Percentiles rank a stretch among this genome's conserved stretches.
These are phyloP conservation scores for Lactuca sativa DNA, from an alignment of 129 eudicot genomes.

Conservation along the genomic window DNA sequence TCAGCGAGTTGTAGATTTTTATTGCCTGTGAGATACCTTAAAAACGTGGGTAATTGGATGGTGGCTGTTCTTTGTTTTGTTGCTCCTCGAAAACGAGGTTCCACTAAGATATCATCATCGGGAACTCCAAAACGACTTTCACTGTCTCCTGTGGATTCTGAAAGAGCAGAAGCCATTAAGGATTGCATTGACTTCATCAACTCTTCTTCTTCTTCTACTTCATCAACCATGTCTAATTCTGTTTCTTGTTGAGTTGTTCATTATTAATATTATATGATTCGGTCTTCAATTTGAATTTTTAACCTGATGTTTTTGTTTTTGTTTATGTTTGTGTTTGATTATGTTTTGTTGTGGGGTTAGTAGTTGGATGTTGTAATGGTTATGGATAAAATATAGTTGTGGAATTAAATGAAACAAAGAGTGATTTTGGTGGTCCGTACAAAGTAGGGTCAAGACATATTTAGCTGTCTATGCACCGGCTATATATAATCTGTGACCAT, in stretches of 20 bases:
- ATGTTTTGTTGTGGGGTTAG: constrained; percentile 7
- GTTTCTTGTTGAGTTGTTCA: constrained; percentile 27
- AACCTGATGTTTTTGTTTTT: not conserved
- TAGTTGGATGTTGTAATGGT: constrained; percentile 25
- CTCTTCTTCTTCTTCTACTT: constrained; percentile 55
- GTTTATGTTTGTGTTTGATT: constrained; percentile 5
- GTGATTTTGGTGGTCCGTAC: constrained; percentile 26
- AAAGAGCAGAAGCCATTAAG: constrained; percentile 60
- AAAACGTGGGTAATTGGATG: constrained; percentile 41
- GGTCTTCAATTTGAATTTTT: not conserved
- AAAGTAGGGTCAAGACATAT: constrained; percentile 23
- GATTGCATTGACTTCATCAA: constrained; percentile 69
- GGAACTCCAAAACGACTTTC: constrained; percentile 34
- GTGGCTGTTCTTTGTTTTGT: constrained; percentile 27
- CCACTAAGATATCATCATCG: constrained; percentile 36
- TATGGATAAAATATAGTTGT: constrained; percentile 17
- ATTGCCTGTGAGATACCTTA: constrained; percentile 37
- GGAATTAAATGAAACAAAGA: constrained; percentile 18
- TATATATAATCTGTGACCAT: no score
- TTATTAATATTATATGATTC: not conserved
- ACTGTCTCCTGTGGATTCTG: constrained; percentile 43
- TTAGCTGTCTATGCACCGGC: not conserved
- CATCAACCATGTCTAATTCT: constrained; percentile 46
- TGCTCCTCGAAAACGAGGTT: constrained; percentile 25
- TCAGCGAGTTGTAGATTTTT: constrained; percentile 29